Conservation (phyloP, 2,329 filamentous ascomycete species). For the Paraconiothyrium sp. region DNA sequence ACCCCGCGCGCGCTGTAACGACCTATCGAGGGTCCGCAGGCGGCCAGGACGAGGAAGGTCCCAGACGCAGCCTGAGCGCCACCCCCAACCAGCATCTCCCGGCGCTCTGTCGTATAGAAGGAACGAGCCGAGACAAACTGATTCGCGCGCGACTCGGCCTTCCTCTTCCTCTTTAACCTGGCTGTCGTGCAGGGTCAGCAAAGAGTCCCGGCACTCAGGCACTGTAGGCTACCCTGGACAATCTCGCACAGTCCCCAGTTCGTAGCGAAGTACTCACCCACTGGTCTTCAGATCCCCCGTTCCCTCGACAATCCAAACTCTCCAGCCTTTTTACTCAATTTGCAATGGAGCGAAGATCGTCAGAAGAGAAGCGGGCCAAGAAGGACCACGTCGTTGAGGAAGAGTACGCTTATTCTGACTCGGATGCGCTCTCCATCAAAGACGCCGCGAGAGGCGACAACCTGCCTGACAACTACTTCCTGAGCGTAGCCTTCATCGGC, state of each 20-base stretch:
- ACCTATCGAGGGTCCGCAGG: background rate
- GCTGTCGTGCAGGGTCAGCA: background rate
- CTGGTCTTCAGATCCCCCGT: background rate
- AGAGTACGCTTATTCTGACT: slow-evolving; percentile 16
- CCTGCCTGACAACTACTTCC: slow-evolving; percentile 21
- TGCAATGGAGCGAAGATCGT: slow-evolving; percentile 15
- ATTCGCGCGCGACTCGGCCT: background rate
- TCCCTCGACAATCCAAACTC: background rate
- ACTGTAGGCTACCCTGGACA: background rate
- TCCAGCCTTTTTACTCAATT: background rate
- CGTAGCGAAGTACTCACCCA: background rate
- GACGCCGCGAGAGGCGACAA: slow-evolving; percentile 24
- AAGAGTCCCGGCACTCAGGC: background rate
- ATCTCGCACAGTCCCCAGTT: background rate
- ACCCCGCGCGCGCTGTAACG: slow-evolving; percentile 8
- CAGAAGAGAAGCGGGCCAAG: slow-evolving; percentile 8
- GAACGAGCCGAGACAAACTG: background rate
- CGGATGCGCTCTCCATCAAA: slow-evolving; percentile 22
- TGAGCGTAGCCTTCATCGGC: slow-evolving; percentile 22
- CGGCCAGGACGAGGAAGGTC: slow-evolving; percentile 1
- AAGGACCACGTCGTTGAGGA: slow-evolving; percentile 19
- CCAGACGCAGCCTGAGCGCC: slow-evolving; percentile 1
- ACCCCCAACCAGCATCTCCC: background rate
- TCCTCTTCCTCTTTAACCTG: slow-evolving; percentile 7
- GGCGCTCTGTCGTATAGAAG: background rate